Conservation (phyloP, 2,329 filamentous ascomycete genomes). For the Colletotrichum musae region DNA sequence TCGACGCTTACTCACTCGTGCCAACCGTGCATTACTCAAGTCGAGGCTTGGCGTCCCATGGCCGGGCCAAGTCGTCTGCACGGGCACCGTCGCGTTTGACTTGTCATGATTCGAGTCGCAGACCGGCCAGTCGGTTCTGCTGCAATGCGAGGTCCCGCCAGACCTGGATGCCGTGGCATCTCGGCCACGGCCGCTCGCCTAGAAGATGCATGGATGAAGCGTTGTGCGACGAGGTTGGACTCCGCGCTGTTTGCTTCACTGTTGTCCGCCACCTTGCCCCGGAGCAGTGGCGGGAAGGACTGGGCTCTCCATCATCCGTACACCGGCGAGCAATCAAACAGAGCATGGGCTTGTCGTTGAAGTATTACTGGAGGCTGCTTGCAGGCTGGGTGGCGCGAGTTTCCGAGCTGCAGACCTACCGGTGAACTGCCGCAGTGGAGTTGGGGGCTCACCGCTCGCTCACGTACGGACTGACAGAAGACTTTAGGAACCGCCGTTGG, state of each 20-base stretch:
- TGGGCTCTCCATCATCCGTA: too few species aligned
- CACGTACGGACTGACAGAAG: not conserved
- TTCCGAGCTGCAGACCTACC: conserved; percentile 12
- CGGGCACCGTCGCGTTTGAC: not conserved
- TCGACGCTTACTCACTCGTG: not conserved
- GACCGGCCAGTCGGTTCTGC: conserved; percentile 8
- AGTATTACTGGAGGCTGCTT: conserved; percentile 11
- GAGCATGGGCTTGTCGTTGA: conserved; percentile 11
- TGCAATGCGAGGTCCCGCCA: conserved; percentile 11
- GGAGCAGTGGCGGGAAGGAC: too few species aligned
- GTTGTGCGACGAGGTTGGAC: not conserved
- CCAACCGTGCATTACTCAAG: conserved; percentile 12
- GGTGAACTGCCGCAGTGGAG: not conserved
- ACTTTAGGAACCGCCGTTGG: conserved; percentile 12
- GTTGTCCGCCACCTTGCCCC: too few species aligned
- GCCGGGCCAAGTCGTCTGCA: not conserved
- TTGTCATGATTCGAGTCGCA: conserved; percentile 10
- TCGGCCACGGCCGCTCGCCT: not conserved
- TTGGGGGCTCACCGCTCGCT: conserved; percentile 2
- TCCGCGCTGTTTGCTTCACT: not conserved
- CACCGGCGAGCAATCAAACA: conserved; percentile 5
- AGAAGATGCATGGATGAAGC: not conserved
- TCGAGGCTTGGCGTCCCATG: conserved; percentile 6
- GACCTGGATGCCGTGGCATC: not conserved
- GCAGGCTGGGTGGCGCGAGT: not conserved